Evolutionary conservation across 805 yeast genomes (phyloP).

Genomic region (Candida berthetii): DNA sequence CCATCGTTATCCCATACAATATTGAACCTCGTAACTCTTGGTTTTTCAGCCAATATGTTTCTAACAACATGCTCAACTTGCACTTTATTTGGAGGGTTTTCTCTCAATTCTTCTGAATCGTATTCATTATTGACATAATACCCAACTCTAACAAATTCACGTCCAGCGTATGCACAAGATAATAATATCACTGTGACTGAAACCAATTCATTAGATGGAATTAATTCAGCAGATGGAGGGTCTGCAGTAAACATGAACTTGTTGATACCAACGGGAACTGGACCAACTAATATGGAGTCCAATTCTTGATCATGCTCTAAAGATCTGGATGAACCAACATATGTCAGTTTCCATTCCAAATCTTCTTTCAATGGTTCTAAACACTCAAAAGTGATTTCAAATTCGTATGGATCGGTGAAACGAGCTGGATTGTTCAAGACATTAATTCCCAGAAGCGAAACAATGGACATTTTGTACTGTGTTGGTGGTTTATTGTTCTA

Average conservation of each 20-base stretch:
- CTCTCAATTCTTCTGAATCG: slow-evolving; percentile 87
- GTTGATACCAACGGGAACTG: slow-evolving; percentile 96
- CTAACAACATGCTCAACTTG: slow-evolving; percentile 92
- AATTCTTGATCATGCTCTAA: slow-evolving; percentile 95
- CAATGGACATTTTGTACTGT: slow-evolving; percentile 82
- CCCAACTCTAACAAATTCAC: slow-evolving; percentile 96
- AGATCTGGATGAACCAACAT: slow-evolving; percentile 93
- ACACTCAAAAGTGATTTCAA: slow-evolving; percentile 97
- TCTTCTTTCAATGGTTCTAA: slow-evolving; percentile 81
- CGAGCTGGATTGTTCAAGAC: slow-evolving; percentile 93
- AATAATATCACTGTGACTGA: slow-evolving; percentile 90
- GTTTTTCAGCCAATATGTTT: slow-evolving; percentile 93
- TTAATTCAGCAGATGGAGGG: slow-evolving; percentile 93
- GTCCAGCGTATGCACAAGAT: slow-evolving; percentile 88
- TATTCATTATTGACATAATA: slow-evolving; percentile 97
- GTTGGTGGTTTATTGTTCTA: no score
- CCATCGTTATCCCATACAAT: slow-evolving; percentile 92
- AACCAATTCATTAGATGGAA: slow-evolving; percentile 93
- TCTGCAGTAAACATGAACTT: slow-evolving; percentile 91
- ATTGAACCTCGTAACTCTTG: slow-evolving; percentile 93
- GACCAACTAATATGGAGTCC: slow-evolving; percentile 96
- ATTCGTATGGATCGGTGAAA: slow-evolving; percentile 89
- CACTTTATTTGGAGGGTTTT: slow-evolving; percentile 89
- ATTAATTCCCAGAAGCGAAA: slow-evolving; percentile 83
- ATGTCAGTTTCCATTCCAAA: slow-evolving; percentile 94